Base-by-base conservation (phyloP, 2,329 filamentous ascomycete genomes). In the Ophiosphaerella narmari region DNA sequence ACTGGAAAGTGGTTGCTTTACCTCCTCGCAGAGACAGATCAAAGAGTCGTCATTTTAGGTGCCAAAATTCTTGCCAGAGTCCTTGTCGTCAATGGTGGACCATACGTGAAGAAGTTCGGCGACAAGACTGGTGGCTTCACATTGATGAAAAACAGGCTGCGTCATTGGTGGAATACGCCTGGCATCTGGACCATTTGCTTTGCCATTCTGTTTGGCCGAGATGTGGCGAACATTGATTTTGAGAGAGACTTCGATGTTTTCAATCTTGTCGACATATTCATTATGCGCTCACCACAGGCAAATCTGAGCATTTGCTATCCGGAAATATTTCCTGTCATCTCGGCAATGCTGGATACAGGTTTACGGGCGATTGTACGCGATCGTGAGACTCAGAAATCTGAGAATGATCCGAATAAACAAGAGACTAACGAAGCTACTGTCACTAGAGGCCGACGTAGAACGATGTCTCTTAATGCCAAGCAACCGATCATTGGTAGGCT, bases 1-100 rank as follows among this genome's bases (percentile, higher is more conserved):
- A 97, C 93, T 18, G 96, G 96, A 62, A 96, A 96, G 87, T 97
- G 92, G 92, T 82, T 96, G 12, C 77, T 99, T 12, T 96, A 97
- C 72, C 82, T 99, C 12, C 81, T 97, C 43, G 90, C 90, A 7
- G 92, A 97, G 68, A 85, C 90, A 54, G 89, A 97, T 51, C 82
- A 89, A 5, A 88, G 91, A 59, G 87, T 96, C 18, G 88, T 97
- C 9, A 80, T 91, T 12, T 82, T 91, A 43, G 90, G 90, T 12
- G 83, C 86, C 59, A 92, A 89, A 65, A 93, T 99, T 44, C 77
- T 99, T 21, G 87, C 91, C 21, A 86, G 91, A 33, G 81, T 97
- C 3, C 79, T 99, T 5, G 85, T 93, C n/a, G 81, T 87, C 0
- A 91, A 96, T 65, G 93, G 93, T 4, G 77, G 86, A 5, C 81